Percentiles rank a stretch among this genome's conserved stretches.
Evolutionary conservation across 2,329 filamentous ascomycete genomes (phyloP).

Genomic region (Paecilomyces formosus): DNA sequence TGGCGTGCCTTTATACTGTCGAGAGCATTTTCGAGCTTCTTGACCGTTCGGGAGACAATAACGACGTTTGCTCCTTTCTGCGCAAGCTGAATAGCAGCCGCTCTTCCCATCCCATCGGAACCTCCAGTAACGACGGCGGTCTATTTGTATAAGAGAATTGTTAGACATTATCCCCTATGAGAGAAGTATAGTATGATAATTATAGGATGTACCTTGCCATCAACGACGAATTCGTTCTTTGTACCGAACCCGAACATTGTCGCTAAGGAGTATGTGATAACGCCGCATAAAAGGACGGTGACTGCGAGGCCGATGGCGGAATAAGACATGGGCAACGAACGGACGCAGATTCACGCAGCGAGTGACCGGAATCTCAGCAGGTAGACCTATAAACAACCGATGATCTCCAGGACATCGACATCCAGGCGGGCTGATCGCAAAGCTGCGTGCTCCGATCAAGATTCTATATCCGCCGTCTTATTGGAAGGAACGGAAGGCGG

Average conservation of each 20-base stretch:
- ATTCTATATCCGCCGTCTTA: neutral
- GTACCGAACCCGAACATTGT: conserved; percentile 33
- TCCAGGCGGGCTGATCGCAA: neutral
- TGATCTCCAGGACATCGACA: neutral
- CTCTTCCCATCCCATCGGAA: conserved; percentile 85
- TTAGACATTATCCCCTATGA: conserved; percentile 6
- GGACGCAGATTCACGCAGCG: neutral
- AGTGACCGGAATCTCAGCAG: neutral
- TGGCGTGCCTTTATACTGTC: conserved; percentile 53
- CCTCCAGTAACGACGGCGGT: conserved; percentile 84
- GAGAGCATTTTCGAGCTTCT: conserved; percentile 66
- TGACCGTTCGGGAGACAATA: conserved; percentile 69
- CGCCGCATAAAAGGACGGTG: conserved; percentile 23
- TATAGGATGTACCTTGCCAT: conserved; percentile 60
- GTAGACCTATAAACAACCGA: neutral
- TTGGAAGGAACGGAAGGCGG: conserved; percentile 2
- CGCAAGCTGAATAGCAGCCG: conserved; percentile 65
- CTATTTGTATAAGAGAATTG: conserved; percentile 39
- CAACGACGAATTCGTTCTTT: conserved; percentile 73
- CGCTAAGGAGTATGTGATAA: conserved; percentile 25
- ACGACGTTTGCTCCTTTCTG: conserved; percentile 79
- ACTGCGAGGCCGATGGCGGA: conserved; percentile 17
- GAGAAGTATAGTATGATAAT: too few relatives aligned
- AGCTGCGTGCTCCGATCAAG: conserved; percentile 14
- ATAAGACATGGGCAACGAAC: conserved; percentile 13